Conservation (phyloP, 768 basidiomycete genomes). For the Lentinula sp. region DNA sequence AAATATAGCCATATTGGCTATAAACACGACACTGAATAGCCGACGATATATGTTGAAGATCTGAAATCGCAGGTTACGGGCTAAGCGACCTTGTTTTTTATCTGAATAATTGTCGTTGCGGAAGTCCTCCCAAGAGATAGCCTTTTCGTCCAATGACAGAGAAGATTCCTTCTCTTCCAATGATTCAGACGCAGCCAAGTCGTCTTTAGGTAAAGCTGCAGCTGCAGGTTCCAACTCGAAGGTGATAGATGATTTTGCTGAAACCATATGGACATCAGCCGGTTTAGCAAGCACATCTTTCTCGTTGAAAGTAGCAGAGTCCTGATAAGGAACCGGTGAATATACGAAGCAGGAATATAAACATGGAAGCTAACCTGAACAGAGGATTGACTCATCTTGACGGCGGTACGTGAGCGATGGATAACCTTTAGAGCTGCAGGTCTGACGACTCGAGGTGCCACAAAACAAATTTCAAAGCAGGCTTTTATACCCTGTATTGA, state of each 20-base stretch:
- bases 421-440: neutral
- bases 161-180: slow-evolving; percentile 10
- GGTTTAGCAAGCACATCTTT: neutral
- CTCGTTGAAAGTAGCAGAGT: neutral
- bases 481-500: neutral
- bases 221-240: neutral
- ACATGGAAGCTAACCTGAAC: neutral
- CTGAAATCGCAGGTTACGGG: slow-evolving; percentile 33
- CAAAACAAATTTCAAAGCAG: neutral
- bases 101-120: slow-evolving; percentile 28
- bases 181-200: neutral
- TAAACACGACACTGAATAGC: slow-evolving; percentile 51
- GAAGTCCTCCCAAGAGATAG: slow-evolving; percentile 28
- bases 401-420: neutral
- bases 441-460: neutral
- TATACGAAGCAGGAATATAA: neutral
- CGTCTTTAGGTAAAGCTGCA: neutral
- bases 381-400: neutral
- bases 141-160: slow-evolving; percentile 10
- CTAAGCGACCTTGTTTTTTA: slow-evolving; percentile 26
- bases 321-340: neutral
- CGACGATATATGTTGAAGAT: slow-evolving; percentile 41
- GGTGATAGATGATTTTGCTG: neutral
- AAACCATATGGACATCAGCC: neutral
- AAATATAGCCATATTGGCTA: slow-evolving; percentile 47